Evolutionary conservation across 2,329 filamentous ascomycete species (phyloP).

Genomic region (Fusarium tjaetaba): DNA sequence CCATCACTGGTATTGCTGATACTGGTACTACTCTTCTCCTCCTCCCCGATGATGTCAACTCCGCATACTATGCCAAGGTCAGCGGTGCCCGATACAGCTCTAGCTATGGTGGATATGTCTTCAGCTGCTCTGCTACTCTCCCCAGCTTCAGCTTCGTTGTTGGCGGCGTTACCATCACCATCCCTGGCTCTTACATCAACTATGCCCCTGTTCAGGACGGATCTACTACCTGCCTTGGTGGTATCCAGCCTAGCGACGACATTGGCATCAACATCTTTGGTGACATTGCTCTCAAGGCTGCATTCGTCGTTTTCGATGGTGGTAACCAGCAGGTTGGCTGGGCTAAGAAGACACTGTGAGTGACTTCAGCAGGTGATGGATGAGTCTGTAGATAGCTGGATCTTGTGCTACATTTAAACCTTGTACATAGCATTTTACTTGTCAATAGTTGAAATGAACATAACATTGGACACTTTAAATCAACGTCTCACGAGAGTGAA

Average conservation of each 20-base stretch:
- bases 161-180: constrained; percentile 65
- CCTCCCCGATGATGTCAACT: constrained; percentile 61
- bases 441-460: not conserved
- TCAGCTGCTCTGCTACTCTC: constrained; percentile 58
- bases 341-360: constrained; percentile 28
- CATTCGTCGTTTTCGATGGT: constrained; percentile 67
- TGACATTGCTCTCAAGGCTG: constrained; percentile 69
- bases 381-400: not conserved
- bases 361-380: not conserved
- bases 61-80: constrained; percentile 60
- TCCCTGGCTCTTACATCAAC: constrained; percentile 65
- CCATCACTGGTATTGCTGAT: constrained; percentile 60
- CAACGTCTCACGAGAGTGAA: fast-evolving
- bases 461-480: not conserved
- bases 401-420: not conserved
- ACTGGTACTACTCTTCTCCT: constrained; percentile 73
- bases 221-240: constrained; percentile 71
- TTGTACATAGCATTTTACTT: not conserved
- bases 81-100: constrained; percentile 53
- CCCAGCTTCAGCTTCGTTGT: constrained; percentile 65
- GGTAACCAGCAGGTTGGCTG: constrained; percentile 37
- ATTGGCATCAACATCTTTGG: constrained; percentile 67
- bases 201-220: constrained; percentile 57
- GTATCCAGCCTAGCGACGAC: constrained; percentile 66
- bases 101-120: constrained; percentile 55